A percentile compares a stretch with the other conserved stretches of the same genome.
These are phyloP conservation scores for Jatropha multifida DNA, from an alignment of 441 rosid genomes.

Conservation along the genomic window DNA sequence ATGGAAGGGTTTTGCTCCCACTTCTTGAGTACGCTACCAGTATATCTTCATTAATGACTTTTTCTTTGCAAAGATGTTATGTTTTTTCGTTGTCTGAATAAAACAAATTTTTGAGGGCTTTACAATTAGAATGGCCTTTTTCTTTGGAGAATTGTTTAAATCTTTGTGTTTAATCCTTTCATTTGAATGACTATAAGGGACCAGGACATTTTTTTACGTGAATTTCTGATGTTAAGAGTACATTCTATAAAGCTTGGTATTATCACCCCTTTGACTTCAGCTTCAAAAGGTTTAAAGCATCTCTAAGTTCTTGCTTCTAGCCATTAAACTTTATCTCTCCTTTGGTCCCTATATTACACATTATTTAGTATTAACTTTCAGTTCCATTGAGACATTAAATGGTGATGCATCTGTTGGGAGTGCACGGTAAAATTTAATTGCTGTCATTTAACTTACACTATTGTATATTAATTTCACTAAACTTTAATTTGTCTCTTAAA, in stretches of 20 bases:
- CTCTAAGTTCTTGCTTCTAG: neutral
- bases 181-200: neutral
- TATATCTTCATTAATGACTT: neutral
- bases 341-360: neutral
- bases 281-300: neutral
- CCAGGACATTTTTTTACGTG: neutral
- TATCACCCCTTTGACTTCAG: neutral
- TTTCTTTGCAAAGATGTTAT: neutral
- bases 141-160: neutral
- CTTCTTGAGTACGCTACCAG: slow-evolving; percentile 5
- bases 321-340: neutral
- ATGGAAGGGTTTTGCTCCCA: slow-evolving; percentile 1
- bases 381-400: neutral
- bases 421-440: no score
- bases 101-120: neutral
- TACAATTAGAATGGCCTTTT: neutral
- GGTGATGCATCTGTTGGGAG: neutral
- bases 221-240: neutral
- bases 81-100: neutral
- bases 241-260: neutral
- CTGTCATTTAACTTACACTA: no score
- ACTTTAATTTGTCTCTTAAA: no score
- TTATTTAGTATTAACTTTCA: neutral
- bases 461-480: no score
- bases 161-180: neutral